Evolutionary conservation across 495 filamentous ascomycete species (phyloP).

Genomic region (Astrothelium subdiscretum): DNA sequence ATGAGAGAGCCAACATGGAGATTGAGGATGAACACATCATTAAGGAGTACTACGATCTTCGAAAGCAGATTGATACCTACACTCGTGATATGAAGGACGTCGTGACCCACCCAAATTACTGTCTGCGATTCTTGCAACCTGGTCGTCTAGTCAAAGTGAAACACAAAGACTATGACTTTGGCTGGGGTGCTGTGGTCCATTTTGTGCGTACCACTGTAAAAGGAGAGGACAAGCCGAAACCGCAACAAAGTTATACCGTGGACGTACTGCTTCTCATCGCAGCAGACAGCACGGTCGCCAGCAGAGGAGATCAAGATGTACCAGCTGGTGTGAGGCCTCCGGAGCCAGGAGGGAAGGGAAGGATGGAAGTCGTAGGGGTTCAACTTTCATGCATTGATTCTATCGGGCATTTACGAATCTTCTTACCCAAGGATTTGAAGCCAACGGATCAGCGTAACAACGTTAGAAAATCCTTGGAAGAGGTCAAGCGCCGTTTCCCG

Average conservation of each 20-base stretch:
- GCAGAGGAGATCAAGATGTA: conserved; percentile 40
- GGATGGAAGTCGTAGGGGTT: conserved; percentile 78
- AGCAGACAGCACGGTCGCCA: conserved; percentile 41
- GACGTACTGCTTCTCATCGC: conserved; percentile 73
- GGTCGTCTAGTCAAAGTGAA: conserved; percentile 79
- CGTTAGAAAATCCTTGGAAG: conserved; percentile 56
- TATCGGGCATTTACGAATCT: conserved; percentile 65
- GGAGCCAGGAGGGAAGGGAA: conserved; percentile 49
- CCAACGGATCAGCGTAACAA: conserved; percentile 48
- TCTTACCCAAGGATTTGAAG: conserved; percentile 63
- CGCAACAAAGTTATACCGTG: conserved; percentile 64
- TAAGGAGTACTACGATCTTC: conserved; percentile 80
- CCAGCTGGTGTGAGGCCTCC: conserved; percentile 53
- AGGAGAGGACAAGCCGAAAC: conserved; percentile 49
- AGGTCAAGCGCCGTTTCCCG: conserved; percentile 76
- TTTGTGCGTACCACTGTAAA: conserved; percentile 46
- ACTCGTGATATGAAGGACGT: conserved; percentile 76
- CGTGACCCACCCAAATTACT: conserved; percentile 80
- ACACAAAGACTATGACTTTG: conserved; percentile 68
- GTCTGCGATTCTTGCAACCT: conserved; percentile 63
- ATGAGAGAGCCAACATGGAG: conserved; percentile 53
- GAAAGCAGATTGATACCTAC: conserved; percentile 70
- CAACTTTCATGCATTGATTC: conserved; percentile 70
- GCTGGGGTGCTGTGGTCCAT: conserved; percentile 81
- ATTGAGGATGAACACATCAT: conserved; percentile 79